Evolutionary conservation across 768 basidiomycete genomes (phyloP).

Genomic region (Pholiota conissans): DNA sequence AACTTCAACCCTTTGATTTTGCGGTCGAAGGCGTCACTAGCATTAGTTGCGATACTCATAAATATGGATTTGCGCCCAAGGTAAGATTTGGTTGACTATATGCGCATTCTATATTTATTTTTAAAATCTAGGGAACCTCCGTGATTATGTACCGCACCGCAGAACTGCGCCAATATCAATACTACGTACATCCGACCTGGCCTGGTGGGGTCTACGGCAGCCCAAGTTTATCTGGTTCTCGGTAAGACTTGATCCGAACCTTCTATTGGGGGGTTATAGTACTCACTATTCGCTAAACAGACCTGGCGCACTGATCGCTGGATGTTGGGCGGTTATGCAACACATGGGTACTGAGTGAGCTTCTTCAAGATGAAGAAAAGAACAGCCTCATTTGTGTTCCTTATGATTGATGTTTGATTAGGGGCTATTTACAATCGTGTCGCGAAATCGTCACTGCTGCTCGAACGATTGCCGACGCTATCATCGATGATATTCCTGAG

Average conservation of each 20-base stretch:
- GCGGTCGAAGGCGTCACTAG: constrained; percentile 87
- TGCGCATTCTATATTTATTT: not conserved
- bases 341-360: constrained; percentile 85
- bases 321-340: constrained; percentile 96
- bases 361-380: not conserved
- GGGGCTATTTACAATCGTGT: constrained; percentile 89
- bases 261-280: too few relatives aligned
- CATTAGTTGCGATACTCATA: constrained; percentile 96
- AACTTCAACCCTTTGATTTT: constrained; percentile 83
- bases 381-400: not conserved
- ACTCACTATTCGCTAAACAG: too few relatives aligned
- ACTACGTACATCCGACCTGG: constrained; percentile 85
- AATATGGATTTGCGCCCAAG: constrained; percentile 96
- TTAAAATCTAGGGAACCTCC: constrained; percentile 68
- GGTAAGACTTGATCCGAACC: too few relatives aligned
- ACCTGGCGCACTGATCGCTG: constrained; percentile 90
- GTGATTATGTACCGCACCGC: constrained; percentile 92
- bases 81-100: constrained; percentile 29
- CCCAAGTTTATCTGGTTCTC: constrained; percentile 86
- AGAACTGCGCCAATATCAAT: constrained; percentile 78
- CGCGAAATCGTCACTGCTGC: constrained; percentile 76
- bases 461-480: constrained; percentile 64
- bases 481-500: constrained; percentile 72
- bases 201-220: constrained; percentile 89
- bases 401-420: constrained; percentile 25